Base-by-base conservation (phyloP, 2,329 filamentous ascomycete genomes). In the Boeremia lycopersici region DNA sequence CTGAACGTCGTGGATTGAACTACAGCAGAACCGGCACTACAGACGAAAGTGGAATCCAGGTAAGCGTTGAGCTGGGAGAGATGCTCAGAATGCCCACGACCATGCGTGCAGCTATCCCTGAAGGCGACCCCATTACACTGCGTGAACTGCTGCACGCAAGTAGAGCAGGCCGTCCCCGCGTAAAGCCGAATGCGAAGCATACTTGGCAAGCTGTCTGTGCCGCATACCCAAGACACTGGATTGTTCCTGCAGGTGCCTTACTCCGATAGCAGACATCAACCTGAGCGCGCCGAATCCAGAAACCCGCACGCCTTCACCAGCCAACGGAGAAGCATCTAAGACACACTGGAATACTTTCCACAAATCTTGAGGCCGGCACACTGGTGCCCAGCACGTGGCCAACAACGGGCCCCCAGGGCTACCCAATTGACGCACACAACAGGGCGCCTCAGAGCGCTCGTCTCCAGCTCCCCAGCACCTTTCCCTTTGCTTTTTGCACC, bases 231-330 rank as follows among this genome's bases (percentile, higher is more conserved):
- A 17, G 31, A 30, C 23, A 42, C 33, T 35, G n/a, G 28, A 33
- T 6, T 25, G 50, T 48, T 48, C 50, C 50, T 53, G 44, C 50
- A 48, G 35, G 31, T 15, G 33, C 9, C 13, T 23, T 38, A 17
- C 28, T n/a, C 6, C 2, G 11, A 17, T 47, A 12, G 30, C 31
- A n/a, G 15, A 38, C 8, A 17, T 3, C 31, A 39, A 17, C 2
- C 11, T 38, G 15, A 42, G 34, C 1, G 3, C 35, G 34, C 34
- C 33, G 19, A 25, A 26, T 6, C 15, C 11, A 7, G 46, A 13
- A 34, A 26, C 26, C 19, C 42, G 39, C 35, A 29, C 35, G 23
- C 29, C 42, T 46, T 6, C 17, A 40, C 35, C n/a, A 41, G 30
- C 49, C 26, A 25, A n/a, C 9, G 6, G 5, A 2, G 19, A 35